phyloP scores from a whole-genome alignment of 108 stramenopile species.

The Epithemia pelagica region DNA sequence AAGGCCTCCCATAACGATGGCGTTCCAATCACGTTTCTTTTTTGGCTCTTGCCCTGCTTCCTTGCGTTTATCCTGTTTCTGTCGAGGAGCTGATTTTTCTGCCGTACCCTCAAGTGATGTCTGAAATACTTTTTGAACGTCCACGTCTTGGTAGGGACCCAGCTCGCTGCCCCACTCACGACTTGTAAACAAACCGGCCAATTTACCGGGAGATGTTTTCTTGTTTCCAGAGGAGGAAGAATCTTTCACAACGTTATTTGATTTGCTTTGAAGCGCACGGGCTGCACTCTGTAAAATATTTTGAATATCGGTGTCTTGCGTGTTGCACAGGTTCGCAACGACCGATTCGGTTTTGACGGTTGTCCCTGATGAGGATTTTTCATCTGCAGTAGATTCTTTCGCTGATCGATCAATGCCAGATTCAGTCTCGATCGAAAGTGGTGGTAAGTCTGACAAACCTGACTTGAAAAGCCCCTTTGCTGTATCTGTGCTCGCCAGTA shows the following conservation, averaged over 20 bases:
- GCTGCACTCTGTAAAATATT: not conserved
- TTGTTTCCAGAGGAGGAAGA: not conserved
- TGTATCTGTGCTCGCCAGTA: not conserved
- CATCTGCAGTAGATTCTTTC: not conserved
- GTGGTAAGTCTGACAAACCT: not conserved
- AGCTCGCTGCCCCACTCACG: not conserved
- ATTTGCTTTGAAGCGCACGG: not conserved
- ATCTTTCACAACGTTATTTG: not conserved
- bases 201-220: not conserved
- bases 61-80: not conserved
- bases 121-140: not conserved
- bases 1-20: not conserved
- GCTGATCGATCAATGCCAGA: not conserved
- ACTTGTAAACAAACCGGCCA: not conserved
- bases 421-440: not conserved
- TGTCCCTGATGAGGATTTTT: not conserved
- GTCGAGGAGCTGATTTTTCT: not conserved
- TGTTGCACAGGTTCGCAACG: not conserved
- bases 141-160: not conserved
- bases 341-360: not conserved
- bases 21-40: not conserved
- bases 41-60: not conserved
- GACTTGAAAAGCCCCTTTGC: not conserved
- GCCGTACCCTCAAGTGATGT: not conserved
- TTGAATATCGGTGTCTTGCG: not conserved